These are phyloP conservation scores for Penicillium glabrum DNA, from an alignment of 2,329 filamentous ascomycete genomes.

Conservation along the genomic window DNA sequence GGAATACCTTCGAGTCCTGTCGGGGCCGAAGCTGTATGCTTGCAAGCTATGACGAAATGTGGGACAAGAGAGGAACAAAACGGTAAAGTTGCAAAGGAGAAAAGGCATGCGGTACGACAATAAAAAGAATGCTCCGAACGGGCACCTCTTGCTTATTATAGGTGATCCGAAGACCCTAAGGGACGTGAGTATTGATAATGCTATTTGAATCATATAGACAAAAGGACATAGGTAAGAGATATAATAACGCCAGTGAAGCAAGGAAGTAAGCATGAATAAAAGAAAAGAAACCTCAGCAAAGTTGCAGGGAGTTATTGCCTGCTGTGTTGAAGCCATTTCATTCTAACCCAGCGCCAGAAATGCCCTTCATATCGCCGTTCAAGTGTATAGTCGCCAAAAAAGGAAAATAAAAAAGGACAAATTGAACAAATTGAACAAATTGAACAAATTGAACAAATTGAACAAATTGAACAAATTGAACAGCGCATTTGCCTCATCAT, in stretches of 20 bases:
- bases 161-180: neutral
- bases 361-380: conserved; percentile 14
- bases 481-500: conserved; percentile 3
- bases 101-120: neutral
- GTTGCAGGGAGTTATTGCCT: neutral
- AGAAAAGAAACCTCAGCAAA: neutral
- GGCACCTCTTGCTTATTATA: neutral
- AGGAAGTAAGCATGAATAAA: neutral
- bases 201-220: neutral
- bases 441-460: no score
- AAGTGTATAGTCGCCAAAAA: conserved; percentile 1
- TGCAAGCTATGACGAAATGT: neutral
- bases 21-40: neutral
- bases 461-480: neutral
- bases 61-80: neutral
- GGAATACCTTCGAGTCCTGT: conserved; percentile 5
- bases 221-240: neutral
- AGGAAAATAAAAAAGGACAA: neutral
- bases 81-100: neutral
- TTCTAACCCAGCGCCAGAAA: conserved; percentile 30
- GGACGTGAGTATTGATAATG: neutral
- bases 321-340: conserved; percentile 6
- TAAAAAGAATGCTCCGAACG: neutral
- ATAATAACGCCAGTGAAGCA: neutral
- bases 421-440: no score